Evolutionary conservation across 78 protist species (phyloP), one percentile per base, ranked within the genome.

Genomic region (Dictyostelium purpureum): DNA sequence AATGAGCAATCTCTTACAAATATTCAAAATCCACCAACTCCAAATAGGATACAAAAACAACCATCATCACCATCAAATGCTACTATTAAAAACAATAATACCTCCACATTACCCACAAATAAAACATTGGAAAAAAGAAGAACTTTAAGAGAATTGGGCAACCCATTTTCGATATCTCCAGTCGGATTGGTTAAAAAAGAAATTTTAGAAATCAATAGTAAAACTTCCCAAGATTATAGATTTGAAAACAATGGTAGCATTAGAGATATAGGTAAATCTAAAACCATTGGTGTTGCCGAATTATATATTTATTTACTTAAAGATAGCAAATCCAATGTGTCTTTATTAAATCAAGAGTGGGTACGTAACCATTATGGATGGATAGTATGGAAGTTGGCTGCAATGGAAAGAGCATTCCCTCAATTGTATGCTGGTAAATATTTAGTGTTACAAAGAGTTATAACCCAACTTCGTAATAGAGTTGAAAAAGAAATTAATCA

Each of bases 351-450:
- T 1, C 56, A 71, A 24, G 94, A 56, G 19, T 95, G 97, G 97
- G 59, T 90, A 6, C 24, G 33, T n/a, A 95, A 95, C 77, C 97
- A 95, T 67, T 95, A 77, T 75, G 75, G 94, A 9, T 95, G 97
- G 97, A 83, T 95, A 24, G 91, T 95, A 40, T 95, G 97, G 97
- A 95, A 95, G 45, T 71, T 95, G 37, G 83, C 94, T 4, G 37
- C 88, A 37, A 67, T 79, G 85, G 97, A 90, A 31, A 18, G 26
- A 42, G 24, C 82, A 18, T 83, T 87, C 24, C 95, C 95, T 24
- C 9, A 63, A 14, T n/a, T n/a, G 4, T 57, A 51, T 12, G 95
- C 79, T 38, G 92, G 83, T 12, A 63, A 65, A 43, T 54, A 78
- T 56, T 47, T 89, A 35, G 74, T 51, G 14, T 16, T 89, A 0